Evolutionary conservation across 306 rosid genomes (phyloP).

Genomic region (Prosopis cineraria): DNA sequence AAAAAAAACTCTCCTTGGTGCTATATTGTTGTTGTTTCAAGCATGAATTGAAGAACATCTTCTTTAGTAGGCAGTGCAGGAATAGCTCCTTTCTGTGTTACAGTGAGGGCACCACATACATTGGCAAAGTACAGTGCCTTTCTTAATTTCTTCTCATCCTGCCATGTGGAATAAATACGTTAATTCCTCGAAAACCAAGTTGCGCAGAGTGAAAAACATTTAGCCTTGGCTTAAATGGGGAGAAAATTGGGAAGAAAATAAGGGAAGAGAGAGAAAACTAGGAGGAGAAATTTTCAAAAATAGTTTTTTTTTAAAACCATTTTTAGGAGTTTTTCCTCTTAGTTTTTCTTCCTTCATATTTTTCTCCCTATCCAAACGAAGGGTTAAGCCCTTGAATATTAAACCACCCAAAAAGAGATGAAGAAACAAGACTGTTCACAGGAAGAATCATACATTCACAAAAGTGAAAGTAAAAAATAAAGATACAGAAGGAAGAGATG

Average conservation of each 20-base stretch:
- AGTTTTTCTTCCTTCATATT: too few relatives aligned
- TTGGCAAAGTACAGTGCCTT: slow-evolving; percentile 79
- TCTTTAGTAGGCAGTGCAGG: slow-evolving; percentile 84
- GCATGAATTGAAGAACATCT: slow-evolving; percentile 55
- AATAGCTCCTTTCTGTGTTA: slow-evolving; percentile 84
- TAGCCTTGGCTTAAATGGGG: too few relatives aligned
- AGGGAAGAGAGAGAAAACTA: too few relatives aligned
- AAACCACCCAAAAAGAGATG: neutral
- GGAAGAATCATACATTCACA: neutral
- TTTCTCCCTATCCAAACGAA: too few relatives aligned
- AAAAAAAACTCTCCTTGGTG: neutral
- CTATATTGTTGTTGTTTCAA: slow-evolving; percentile 42
- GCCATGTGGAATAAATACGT: slow-evolving; percentile 8
- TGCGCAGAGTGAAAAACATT: neutral
- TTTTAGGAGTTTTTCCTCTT: too few relatives aligned
- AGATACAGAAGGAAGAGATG: neutral
- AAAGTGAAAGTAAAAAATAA: too few relatives aligned
- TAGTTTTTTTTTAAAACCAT: too few relatives aligned
- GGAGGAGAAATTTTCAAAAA: too few relatives aligned
- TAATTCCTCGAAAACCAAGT: neutral
- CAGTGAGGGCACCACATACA: slow-evolving; percentile 83
- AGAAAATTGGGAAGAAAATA: too few relatives aligned
- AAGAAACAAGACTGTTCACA: neutral
- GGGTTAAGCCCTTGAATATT: neutral
- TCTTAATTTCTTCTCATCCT: slow-evolving; percentile 67